These are phyloP conservation scores for Auricularia cornea DNA, from an alignment of 768 basidiomycete genomes.

Conservation along the genomic window DNA sequence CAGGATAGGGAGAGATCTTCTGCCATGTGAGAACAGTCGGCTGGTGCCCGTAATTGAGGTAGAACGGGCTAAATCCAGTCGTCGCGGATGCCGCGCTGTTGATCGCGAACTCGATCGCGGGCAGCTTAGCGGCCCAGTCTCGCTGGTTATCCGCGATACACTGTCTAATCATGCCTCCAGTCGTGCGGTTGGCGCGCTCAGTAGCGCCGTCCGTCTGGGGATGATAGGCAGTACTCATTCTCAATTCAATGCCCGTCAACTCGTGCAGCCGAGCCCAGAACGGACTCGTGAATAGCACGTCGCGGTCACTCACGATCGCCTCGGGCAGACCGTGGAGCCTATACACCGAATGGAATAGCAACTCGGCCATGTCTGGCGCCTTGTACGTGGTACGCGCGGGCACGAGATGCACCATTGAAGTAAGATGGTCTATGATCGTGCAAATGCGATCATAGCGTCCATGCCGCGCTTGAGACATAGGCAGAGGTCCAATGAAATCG, in stretches of 20 bases:
- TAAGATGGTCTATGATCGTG: conserved; percentile 17
- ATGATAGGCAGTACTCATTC: conserved; percentile 29
- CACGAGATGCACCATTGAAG: conserved; percentile 19
- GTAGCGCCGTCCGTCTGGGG: conserved; percentile 29
- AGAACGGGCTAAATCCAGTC: conserved; percentile 31
- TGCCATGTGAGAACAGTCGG: conserved; percentile 26
- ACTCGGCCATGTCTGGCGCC: conserved; percentile 26
- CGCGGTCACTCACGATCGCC: conserved; percentile 24
- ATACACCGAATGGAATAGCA: conserved; percentile 28
- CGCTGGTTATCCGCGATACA: conserved; percentile 12
- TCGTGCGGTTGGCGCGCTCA: conserved; percentile 13
- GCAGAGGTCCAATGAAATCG: conserved; percentile 20
- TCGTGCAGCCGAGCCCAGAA: conserved; percentile 22
- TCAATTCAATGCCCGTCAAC: conserved; percentile 20
- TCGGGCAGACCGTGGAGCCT: conserved; percentile 27
- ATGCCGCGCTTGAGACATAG: conserved; percentile 14
- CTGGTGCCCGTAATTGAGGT: conserved; percentile 25
- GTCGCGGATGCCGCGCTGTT: conserved; percentile 26
- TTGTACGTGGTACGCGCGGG: conserved; percentile 22
- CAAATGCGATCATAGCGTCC: conserved; percentile 18
- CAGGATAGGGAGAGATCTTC: background rate
- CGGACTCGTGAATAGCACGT: conserved; percentile 23
- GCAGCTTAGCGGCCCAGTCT: conserved; percentile 22
- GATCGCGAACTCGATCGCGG: conserved; percentile 31
- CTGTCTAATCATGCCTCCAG: background rate